Conservation (phyloP, 2,329 filamentous ascomycete species). For the Hypomyces perniciosus region DNA sequence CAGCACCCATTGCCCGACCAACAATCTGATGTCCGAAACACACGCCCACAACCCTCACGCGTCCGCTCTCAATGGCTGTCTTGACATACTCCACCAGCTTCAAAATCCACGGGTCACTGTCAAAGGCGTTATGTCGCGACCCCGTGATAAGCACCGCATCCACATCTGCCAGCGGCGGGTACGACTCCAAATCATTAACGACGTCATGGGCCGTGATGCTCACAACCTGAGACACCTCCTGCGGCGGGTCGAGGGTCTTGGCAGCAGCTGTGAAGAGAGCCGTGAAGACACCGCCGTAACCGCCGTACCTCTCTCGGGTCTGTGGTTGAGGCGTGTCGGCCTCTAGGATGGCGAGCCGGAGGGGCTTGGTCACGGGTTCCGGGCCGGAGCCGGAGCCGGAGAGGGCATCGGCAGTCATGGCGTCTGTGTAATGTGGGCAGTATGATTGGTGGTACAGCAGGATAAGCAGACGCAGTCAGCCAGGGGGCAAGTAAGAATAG, state of each 20-base stretch:
- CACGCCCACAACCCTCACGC: slow-evolving; percentile 57
- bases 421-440: background rate
- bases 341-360: slow-evolving; percentile 83
- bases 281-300: slow-evolving; percentile 67
- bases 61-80: slow-evolving; percentile 25
- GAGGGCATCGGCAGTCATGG: slow-evolving; percentile 9
- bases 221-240: slow-evolving; percentile 40
- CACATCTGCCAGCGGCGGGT: slow-evolving; percentile 66
- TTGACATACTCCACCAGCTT: slow-evolving; percentile 34
- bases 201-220: slow-evolving; percentile 64
- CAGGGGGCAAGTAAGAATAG: too few relatives aligned
- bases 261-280: slow-evolving; percentile 52
- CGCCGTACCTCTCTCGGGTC: slow-evolving; percentile 58
- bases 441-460: too few relatives aligned
- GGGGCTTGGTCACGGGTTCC: slow-evolving; percentile 27
- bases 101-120: slow-evolving; percentile 40
- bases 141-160: slow-evolving; percentile 83
- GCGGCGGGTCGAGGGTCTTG: slow-evolving; percentile 36
- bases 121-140: slow-evolving; percentile 49
- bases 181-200: slow-evolving; percentile 56
- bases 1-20: slow-evolving; percentile 35
- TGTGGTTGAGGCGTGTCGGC: slow-evolving; percentile 70
- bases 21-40: slow-evolving; percentile 47
- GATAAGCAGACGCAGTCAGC: too few relatives aligned
- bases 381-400: slow-evolving; percentile 9